A percentile compares a stretch with the other conserved stretches of the same genome.
phyloP scores from a whole-genome alignment of 495 filamentous ascomycete genomes.

The Jackrogersella multiformis region DNA sequence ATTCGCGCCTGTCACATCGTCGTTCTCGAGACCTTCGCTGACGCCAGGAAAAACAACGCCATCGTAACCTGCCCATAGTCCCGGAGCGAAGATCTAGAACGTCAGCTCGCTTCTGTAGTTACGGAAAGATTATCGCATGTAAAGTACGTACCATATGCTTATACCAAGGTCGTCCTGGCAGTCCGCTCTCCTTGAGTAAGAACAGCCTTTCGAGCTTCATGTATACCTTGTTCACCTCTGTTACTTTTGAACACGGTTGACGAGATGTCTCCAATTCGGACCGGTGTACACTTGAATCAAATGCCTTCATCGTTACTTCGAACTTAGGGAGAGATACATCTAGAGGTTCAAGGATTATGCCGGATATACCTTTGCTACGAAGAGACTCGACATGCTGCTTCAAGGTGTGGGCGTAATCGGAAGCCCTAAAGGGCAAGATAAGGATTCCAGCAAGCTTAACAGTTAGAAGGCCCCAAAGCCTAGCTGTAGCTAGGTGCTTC shows the following conservation, averaged over 20 bases:
- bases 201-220: constrained; percentile 18
- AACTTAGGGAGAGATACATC: constrained; percentile 10
- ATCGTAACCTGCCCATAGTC: constrained; percentile 19
- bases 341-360: constrained; percentile 5
- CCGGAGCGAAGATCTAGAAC: constrained; percentile 15
- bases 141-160: constrained; percentile 13
- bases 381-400: constrained; percentile 58
- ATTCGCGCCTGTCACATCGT: constrained; percentile 4
- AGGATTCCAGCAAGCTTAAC: constrained; percentile 76
- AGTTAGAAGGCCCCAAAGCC: constrained; percentile 75
- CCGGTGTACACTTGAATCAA: constrained; percentile 12
- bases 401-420: constrained; percentile 70
- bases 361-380: constrained; percentile 8
- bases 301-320: constrained; percentile 3
- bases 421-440: constrained; percentile 75
- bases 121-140: background rate
- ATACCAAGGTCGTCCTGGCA: constrained; percentile 21
- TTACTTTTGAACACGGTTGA: background rate
- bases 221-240: constrained; percentile 6
- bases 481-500: constrained; percentile 74
- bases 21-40: constrained; percentile 13
- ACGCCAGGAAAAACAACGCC: constrained; percentile 11
- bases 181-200: background rate
- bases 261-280: constrained; percentile 3
- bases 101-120: background rate